Evolutionary conservation across 192 early-diverging fungal species (phyloP), one percentile per base, ranked within the genome.

Genomic region (Chytriomyces hyalinus): DNA sequence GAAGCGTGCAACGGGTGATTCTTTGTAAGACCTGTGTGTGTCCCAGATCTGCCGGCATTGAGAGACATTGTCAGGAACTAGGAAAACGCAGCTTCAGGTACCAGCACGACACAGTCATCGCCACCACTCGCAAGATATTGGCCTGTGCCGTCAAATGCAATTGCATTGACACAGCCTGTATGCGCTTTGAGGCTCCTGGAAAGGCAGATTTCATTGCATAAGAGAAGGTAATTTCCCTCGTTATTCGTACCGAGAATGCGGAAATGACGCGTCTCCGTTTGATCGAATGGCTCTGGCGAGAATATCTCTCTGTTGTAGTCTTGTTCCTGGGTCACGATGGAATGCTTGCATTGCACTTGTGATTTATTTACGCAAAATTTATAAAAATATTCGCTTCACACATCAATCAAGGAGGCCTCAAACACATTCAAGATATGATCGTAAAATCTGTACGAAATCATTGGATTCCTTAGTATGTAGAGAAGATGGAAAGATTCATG

Each of bases 21-120:
- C 36, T 36, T 36, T 36, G 36, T 36, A 4, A 36, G 36, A 36
- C 36, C 36, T 36, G 36, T 36, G 36, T 36, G 36, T 36, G 36
- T 36, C 36, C 36, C 36, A 36, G 36, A 36, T 36, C 36, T 36
- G 36, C 0, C 36, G 36, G 36, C 36, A 36, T 36, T 36, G 36
- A 36, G 36, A 36, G 36, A 3, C 36, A 36, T 36, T 36, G 13
- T 49, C 10, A 44, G 15, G 46, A 20, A 65, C 22, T 20, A 28
- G 15, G 11, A 15, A 26, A 65, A 36, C 36, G 36, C 36, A 36
- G 36, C 36, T 36, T 36, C 36, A 36, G 66, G 11, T 24, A 70
- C 69, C 20, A 70, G 60, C 11, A 78, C 59, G 17, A 13, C 46
- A 22, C 22, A 43, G 76, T 92, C 92, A 65, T 92, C 92, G 15